A percentile compares a stretch with the other conserved stretches of the same genome.
Conservation (phyloP, 2,329 filamentous ascomycete species). For the Hypomyces perniciosus region DNA sequence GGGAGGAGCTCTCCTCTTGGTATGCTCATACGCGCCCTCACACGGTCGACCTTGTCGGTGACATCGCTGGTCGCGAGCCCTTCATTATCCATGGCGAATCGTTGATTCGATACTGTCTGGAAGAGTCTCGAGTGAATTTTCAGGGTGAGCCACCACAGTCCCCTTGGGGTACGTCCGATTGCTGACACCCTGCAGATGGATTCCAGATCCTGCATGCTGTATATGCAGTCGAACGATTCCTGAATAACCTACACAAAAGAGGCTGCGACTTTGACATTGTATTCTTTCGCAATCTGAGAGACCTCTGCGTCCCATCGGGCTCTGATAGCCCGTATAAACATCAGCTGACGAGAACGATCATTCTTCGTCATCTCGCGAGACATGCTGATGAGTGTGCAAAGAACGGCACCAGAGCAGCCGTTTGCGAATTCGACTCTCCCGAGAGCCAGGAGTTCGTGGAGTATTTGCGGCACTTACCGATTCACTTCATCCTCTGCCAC, state of each 20-base stretch:
- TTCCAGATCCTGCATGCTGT: constrained; percentile 68
- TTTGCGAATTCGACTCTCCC: constrained; percentile 41
- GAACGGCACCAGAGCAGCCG: constrained; percentile 10
- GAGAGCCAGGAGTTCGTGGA: constrained; percentile 43
- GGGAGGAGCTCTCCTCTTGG: not conserved
- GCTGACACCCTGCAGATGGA: constrained; percentile 37
- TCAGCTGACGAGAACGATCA: constrained; percentile 53
- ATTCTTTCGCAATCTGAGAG: constrained; percentile 56
- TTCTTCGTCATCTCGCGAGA: constrained; percentile 55
- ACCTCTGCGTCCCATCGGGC: constrained; percentile 47
- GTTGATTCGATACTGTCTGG: constrained; percentile 58
- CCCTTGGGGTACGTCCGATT: not conserved
- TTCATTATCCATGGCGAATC: constrained; percentile 71
- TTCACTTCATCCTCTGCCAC: constrained; percentile 65
- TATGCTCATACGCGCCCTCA: constrained; percentile 17
- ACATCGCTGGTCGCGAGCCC: constrained; percentile 67
- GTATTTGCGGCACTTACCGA: constrained; percentile 48
- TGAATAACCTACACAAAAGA: constrained; percentile 52
- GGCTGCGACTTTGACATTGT: constrained; percentile 66
- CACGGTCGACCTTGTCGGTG: constrained; percentile 62
- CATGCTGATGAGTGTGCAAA: constrained; percentile 13
- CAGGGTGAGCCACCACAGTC: constrained; percentile 28
- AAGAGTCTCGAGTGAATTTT: constrained; percentile 59
- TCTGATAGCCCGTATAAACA: constrained; percentile 40
- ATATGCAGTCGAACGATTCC: constrained; percentile 61